Base-by-base conservation (phyloP, 1,284 basidiomycete species). In the Cutaneotrichosporon mucoides region DNA sequence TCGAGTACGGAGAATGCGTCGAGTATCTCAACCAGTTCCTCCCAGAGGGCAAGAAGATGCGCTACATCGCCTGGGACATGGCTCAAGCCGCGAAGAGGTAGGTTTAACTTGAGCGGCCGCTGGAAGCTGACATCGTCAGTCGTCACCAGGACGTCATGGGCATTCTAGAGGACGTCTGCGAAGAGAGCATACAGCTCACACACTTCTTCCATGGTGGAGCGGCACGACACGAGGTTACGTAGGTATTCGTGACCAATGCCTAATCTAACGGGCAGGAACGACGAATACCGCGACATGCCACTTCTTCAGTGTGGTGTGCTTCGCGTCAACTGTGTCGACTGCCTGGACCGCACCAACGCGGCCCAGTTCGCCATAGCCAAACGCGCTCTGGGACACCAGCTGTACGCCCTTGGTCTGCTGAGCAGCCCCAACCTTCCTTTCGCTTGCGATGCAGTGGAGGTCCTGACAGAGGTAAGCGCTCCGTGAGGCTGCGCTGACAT, bases 331-430 rank as follows among this genome's bases (percentile, higher is more conserved):
- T 96, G 90, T 66, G 92, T 99, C 1, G 96, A 99, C 73, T 99
- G 96, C 71, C 82, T 99, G 7, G 96, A 99, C 74, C 86, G 93
- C 5, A 99, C 96, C 3, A 99, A 99, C 68, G 93, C 94, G 0
- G 93, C 93, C 0, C 95, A 99, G 72, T 98, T 98, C 71, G 92
- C 97, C 0, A 95, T 99, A 63, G 96, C 93, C 3, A 98, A 98
- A 75, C 88, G 91, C 11, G 95, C 90, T 0, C 82, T 99, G 11
- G 94, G 92, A 0, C 93, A 98, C 76, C 96, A 99, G 74, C 82
- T 99, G 7, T 93, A 96, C 73, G 94, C 93, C 0, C 84, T 99
- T 1, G 96, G 96, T 3, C 83, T 94, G 15, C 88, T 92, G 33
- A 85, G 88, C 15, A 87, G 81, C 59, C 92, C 95, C 0, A 86